Percentiles rank a stretch among this genome's conserved stretches.
Conservation (phyloP, 2,329 filamentous ascomycete species). For the Coccinonectria pachysandricola region DNA sequence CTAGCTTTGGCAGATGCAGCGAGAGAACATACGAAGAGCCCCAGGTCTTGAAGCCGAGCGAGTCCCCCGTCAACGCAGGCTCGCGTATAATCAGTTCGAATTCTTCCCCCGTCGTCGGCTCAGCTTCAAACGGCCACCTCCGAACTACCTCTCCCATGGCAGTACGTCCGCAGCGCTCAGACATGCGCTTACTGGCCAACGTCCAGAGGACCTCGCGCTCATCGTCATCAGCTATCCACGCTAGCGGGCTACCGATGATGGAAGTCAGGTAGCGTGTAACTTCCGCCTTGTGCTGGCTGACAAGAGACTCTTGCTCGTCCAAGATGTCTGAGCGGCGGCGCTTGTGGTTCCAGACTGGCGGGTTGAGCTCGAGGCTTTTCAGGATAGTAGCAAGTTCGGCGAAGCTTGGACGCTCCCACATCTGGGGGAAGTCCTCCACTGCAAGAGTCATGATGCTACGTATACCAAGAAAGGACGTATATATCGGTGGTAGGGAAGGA, state of each 20-base stretch:
- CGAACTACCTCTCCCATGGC: constrained; percentile 49
- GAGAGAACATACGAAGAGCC: constrained; percentile 81
- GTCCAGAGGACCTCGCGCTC: constrained; percentile 64
- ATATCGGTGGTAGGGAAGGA: neutral
- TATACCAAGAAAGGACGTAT: constrained; percentile 1
- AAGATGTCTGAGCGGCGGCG: constrained; percentile 31
- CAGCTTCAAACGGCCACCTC: constrained; percentile 39
- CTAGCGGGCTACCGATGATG: constrained; percentile 56
- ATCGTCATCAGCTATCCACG: constrained; percentile 59
- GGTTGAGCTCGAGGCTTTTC: constrained; percentile 53
- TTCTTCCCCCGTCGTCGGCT: constrained; percentile 19
- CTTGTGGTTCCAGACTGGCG: constrained; percentile 54
- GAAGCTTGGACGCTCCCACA: constrained; percentile 65
- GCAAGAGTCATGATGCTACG: constrained; percentile 24
- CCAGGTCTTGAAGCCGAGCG: constrained; percentile 92
- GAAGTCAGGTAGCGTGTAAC: constrained; percentile 57
- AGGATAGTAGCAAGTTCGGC: constrained; percentile 54
- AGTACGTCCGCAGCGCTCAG: constrained; percentile 71
- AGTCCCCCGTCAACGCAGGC: constrained; percentile 78
- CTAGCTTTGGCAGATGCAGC: constrained; percentile 50
- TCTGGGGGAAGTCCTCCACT: constrained; percentile 61
- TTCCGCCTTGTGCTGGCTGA: constrained; percentile 34
- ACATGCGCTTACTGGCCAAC: constrained; percentile 65
- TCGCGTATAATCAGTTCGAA: constrained; percentile 69
- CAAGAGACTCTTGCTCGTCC: constrained; percentile 30